These are phyloP conservation scores for Pyrrhoderma lamaoense DNA, from an alignment of 1,284 basidiomycete genomes.

Conservation along the genomic window DNA sequence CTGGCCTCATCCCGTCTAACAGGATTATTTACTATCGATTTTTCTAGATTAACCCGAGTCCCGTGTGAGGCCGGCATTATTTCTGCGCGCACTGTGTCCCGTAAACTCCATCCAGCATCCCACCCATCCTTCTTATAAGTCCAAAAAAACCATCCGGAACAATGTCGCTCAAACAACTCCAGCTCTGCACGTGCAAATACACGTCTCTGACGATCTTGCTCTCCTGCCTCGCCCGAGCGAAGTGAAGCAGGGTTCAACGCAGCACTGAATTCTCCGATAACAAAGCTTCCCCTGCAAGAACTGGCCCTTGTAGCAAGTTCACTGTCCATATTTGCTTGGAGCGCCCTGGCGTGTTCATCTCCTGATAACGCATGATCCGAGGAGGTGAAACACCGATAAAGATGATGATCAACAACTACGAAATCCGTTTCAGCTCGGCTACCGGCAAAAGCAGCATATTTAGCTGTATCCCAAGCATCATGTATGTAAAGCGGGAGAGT, in stretches of 20 bases:
- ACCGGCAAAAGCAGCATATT: conserved; percentile 42
- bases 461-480: conserved; percentile 72
- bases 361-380: conserved; percentile 54
- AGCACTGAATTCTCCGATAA: conserved; percentile 84
- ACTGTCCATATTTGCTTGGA: conserved; percentile 36
- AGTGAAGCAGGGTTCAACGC: conserved; percentile 42
- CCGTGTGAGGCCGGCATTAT: conserved; percentile 52
- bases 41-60: conserved; percentile 23
- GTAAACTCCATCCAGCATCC: conserved; percentile 74
- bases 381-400: conserved; percentile 77
- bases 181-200: conserved; percentile 63
- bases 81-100: conserved; percentile 58
- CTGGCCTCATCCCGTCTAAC: conserved; percentile 31
- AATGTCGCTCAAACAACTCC: conserved; percentile 55
- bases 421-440: conserved; percentile 31
- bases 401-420: conserved; percentile 74
- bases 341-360: conserved; percentile 45
- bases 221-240: conserved; percentile 31
- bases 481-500: conserved; percentile 64
- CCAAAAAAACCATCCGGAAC: conserved; percentile 85
- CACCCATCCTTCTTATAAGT: conserved; percentile 69
- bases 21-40: conserved; percentile 16
- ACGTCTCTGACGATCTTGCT: conserved; percentile 39
- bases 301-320: conserved; percentile 37
- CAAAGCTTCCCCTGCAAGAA: conserved; percentile 49